Base-by-base conservation (phyloP, 805 yeast species). In the Brettanomyces anomalus region DNA sequence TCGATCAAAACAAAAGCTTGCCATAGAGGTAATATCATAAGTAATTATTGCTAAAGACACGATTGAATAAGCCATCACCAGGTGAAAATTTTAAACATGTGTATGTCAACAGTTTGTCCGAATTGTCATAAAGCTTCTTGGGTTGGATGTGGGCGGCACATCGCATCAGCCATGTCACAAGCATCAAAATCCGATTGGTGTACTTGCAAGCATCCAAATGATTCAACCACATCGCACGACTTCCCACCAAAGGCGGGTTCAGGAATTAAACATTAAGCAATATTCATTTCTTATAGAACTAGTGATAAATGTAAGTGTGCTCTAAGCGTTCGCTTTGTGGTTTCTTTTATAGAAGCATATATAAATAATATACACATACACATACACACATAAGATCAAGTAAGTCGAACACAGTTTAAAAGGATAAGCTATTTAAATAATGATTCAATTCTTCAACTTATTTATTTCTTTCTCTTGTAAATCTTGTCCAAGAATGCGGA, bases 381-480 rank as follows among this genome's bases (percentile, higher is more conserved):
- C 8, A 32, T 16, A 32, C 18, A 24, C 10, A 24, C 10, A 7
- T 24, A 11, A 24, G 10, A 24, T 7, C 28, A 24, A 24, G 28
- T 11, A 24, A 24, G 10, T 11, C 6, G 28, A 7, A 24, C 28
- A 24, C 10, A 24, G 28, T 24, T 24, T 11, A 24, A 24, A 24
- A 24, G 10, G 10, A 24, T 24, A 7, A 11, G n/a, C n/a, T n/a
- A n/a, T n/a, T n/a, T n/a, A n/a, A n/a, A n/a, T n/a, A 24, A 24
- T 24, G 10, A 24, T 24, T 7, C 35, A 33, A 33, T 17, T 33
- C 10, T 7, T 7, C 10, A 7, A 7, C 10, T 3, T 15, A 36
- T 31, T 39, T 77, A 90, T 70, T 90, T 93, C 49, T 81, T 76
- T 65, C 99, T 85, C 71, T 88, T 89, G 79, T 93, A 93, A 56